Evolutionary conservation across 2,329 filamentous ascomycete genomes (phyloP), one percentile per base, ranked within the genome.

Genomic region (Blumeria graminis): DNA sequence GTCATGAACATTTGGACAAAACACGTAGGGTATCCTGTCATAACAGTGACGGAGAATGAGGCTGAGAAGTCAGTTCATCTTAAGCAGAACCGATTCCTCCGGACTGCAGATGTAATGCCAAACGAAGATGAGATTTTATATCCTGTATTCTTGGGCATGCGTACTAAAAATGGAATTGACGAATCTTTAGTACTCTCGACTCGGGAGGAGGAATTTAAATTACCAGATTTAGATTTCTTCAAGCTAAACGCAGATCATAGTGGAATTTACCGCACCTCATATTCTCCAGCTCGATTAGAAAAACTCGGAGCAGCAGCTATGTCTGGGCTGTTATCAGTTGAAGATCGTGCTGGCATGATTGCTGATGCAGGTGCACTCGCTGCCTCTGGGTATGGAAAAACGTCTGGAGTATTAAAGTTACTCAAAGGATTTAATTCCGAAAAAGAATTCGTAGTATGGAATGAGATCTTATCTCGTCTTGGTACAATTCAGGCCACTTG

Each of bases 1-100:
- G 84, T 95, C 57, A 95, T 95, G 82, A 83, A 88, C 56, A 86
- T 90, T 61, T 96, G 90, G 90, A 96, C 90, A 55, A 95, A 94
- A 76, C 84, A 94, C 64, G 84, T 96, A 57, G 90, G 90, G 55
- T 95, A 84, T 71, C 90, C 90, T 0, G 89, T 96, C 41, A 77
- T 96, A 50, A 84, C 83, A 7, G 88, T 96, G 33, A 86, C 84
- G 0, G 86, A 90, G 68, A 78, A 84, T 58, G 74, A 81, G 57
- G 72, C 74, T 32, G 75, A 81, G 52, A 82, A 78, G 58, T 81
- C 81, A 18, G 89, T 95, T 64, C 82, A 82, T 60, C 74, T 96
- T 61, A 92, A 92, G 75, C 90, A 96, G 70, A 95, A 95, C 70
- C 85, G 90, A 55, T 94, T 95, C 76, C 73, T 96, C 60, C 78